Evolutionary conservation across 768 basidiomycete genomes (phyloP).

Genomic region (Tricholoma sp.): DNA sequence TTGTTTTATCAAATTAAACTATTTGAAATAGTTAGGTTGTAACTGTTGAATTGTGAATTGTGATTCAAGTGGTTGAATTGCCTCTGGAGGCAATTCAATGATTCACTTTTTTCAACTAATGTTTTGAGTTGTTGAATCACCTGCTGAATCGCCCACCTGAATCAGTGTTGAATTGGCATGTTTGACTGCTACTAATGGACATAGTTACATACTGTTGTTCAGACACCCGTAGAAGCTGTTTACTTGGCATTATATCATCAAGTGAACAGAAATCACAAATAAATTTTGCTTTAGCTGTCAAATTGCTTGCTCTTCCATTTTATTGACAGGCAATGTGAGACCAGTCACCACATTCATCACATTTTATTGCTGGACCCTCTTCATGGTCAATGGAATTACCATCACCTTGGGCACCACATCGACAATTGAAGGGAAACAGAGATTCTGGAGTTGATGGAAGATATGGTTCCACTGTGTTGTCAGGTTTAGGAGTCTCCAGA

Average conservation of each 20-base stretch:
- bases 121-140: too few relatives aligned
- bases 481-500: too few relatives aligned
- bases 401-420: constrained; percentile 15
- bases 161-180: too few relatives aligned
- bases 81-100: too few relatives aligned
- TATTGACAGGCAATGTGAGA: constrained; percentile 19
- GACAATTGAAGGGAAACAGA: constrained; percentile 10
- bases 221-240: neutral
- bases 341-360: constrained; percentile 14
- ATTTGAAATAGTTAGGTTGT: too few relatives aligned
- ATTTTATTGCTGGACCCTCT: constrained; percentile 16
- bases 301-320: constrained; percentile 11
- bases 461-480: neutral
- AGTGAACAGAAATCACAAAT: neutral
- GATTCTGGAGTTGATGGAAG: neutral
- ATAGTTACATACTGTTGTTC: neutral
- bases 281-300: neutral
- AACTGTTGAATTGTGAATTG: too few relatives aligned
- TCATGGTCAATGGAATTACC: constrained; percentile 10
- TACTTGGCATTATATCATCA: neutral
- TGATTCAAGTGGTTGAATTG: too few relatives aligned
- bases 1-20: too few relatives aligned
- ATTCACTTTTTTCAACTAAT: too few relatives aligned
- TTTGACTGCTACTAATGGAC: too few relatives aligned
- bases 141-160: too few relatives aligned